Evolutionary conservation across 1,284 basidiomycete species (phyloP).

Genomic region (Trametes hirsuta): DNA sequence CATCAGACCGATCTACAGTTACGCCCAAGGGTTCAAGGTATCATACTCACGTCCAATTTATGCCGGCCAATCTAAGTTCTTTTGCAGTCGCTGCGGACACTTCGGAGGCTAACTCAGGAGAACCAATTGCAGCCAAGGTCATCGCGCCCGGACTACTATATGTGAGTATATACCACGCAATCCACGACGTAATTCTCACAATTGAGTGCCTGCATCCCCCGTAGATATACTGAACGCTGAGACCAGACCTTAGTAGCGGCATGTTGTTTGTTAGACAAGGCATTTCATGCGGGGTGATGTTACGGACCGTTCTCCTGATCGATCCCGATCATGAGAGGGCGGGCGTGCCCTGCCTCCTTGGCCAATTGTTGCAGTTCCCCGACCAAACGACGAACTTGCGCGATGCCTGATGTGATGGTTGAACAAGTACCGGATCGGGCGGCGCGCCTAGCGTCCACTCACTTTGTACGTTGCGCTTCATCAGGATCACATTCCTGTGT

Average conservation of each 20-base stretch:
- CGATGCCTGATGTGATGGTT: conserved; percentile 42
- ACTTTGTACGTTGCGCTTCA: conserved; percentile 69
- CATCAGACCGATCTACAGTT: neutral
- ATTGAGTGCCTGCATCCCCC: conserved; percentile 64
- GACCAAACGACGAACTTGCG: conserved; percentile 52
- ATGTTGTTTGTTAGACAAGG: neutral
- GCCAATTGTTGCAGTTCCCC: conserved; percentile 56
- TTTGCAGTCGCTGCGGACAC: conserved; percentile 53
- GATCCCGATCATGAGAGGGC: conserved; percentile 65
- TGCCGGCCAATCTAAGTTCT: conserved; percentile 62
- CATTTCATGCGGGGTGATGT: neutral
- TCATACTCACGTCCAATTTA: conserved; percentile 64
- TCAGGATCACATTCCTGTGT: conserved; percentile 60
- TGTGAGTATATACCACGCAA: neutral
- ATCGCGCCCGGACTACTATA: conserved; percentile 66
- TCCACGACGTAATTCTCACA: conserved; percentile 45
- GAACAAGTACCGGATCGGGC: neutral
- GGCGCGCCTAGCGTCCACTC: conserved; percentile 8
- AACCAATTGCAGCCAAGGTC: conserved; percentile 63
- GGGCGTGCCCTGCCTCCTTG: conserved; percentile 54
- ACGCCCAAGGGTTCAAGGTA: neutral
- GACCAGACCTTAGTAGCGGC: conserved; percentile 52
- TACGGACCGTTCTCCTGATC: conserved; percentile 71
- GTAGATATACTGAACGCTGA: conserved; percentile 60
- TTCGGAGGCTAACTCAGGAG: conserved; percentile 46